Evolutionary conservation across 768 basidiomycete species (phyloP).

Genomic region (Pleurotus salmoneostramineus): DNA sequence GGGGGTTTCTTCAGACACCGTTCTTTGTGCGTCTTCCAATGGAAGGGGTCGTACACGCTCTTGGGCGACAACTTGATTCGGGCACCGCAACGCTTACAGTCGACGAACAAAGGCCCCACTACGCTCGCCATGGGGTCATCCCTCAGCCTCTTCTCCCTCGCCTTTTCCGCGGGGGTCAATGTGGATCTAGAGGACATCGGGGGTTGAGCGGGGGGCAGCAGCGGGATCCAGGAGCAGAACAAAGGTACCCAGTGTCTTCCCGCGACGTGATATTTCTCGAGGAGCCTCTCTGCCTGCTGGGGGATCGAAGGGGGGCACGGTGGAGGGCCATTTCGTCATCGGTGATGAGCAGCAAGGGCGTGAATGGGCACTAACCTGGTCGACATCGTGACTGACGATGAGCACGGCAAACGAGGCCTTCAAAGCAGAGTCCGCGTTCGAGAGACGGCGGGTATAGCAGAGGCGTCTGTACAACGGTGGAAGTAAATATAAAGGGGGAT

Average conservation of each 20-base stretch:
- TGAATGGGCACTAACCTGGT: not conserved
- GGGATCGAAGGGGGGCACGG: not conserved
- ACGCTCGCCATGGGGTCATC: constrained; percentile 52
- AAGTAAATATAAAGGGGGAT: constrained; percentile 2
- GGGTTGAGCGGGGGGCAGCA: constrained; percentile 1
- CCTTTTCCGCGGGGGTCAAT: constrained; percentile 37
- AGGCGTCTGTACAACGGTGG: not conserved
- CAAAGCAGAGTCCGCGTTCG: not conserved
- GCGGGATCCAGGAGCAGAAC: not conserved
- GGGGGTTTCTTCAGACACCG: constrained; percentile 49
- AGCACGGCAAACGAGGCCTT: not conserved
- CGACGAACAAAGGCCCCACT: constrained; percentile 44
- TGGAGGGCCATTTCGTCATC: not conserved
- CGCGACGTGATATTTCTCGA: constrained; percentile 3
- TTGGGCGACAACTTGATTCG: constrained; percentile 66
- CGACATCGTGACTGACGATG: not conserved
- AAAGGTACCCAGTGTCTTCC: not conserved
- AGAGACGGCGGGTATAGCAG: not conserved
- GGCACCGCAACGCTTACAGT: constrained; percentile 50
- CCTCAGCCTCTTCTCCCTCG: constrained; percentile 47
- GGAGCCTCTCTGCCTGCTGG: not conserved
- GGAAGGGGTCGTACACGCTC: constrained; percentile 61
- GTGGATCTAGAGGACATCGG: constrained; percentile 15
- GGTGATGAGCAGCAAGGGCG: too few species aligned
- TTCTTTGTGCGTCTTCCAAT: constrained; percentile 63